Percentiles rank a stretch among this genome's conserved stretches.
Conservation (phyloP, 805 yeast species). For the Kregervanrija fluxuum region DNA sequence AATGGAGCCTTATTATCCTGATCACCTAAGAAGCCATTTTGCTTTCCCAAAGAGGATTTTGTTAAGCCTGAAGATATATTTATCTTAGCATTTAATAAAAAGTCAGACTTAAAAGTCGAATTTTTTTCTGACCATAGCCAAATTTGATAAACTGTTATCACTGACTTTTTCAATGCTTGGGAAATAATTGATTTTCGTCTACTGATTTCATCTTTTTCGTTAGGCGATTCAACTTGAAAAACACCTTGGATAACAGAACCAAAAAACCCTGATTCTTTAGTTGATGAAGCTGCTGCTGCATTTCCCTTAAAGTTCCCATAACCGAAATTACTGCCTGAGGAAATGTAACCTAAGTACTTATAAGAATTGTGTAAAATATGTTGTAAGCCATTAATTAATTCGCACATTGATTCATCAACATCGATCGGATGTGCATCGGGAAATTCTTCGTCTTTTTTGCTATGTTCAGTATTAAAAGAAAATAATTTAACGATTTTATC, state of each 20-base stretch:
- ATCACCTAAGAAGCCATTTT: too few relatives aligned
- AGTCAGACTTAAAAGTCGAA: slow-evolving; percentile 15
- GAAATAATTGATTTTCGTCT: slow-evolving; percentile 50
- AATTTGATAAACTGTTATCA: slow-evolving; percentile 45
- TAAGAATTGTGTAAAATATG: slow-evolving; percentile 56
- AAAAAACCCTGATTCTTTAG: slow-evolving; percentile 45
- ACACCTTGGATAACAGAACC: slow-evolving; percentile 73
- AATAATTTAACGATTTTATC: slow-evolving; percentile 21
- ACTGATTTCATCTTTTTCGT: slow-evolving; percentile 40
- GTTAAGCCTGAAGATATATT: too few relatives aligned
- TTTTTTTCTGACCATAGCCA: slow-evolving; percentile 65
- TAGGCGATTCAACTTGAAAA: slow-evolving; percentile 63
- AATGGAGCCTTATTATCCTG: slow-evolving; percentile 13
- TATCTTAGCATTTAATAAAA: too few relatives aligned
- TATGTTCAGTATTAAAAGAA: slow-evolving; percentile 6
- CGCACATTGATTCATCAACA: slow-evolving; percentile 35
- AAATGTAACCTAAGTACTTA: slow-evolving; percentile 32
- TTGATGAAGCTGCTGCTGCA: slow-evolving; percentile 2
- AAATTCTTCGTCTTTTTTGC: background rate
- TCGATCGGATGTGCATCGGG: slow-evolving; percentile 6
- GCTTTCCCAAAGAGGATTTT: too few relatives aligned
- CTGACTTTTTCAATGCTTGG: slow-evolving; percentile 57
- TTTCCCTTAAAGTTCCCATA: slow-evolving; percentile 6
- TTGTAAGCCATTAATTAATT: slow-evolving; percentile 53
- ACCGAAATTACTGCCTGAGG: slow-evolving; percentile 12